Evolutionary conservation across 495 filamentous ascomycete species (phyloP).

Genomic region (Saxophila tyrrhenica): DNA sequence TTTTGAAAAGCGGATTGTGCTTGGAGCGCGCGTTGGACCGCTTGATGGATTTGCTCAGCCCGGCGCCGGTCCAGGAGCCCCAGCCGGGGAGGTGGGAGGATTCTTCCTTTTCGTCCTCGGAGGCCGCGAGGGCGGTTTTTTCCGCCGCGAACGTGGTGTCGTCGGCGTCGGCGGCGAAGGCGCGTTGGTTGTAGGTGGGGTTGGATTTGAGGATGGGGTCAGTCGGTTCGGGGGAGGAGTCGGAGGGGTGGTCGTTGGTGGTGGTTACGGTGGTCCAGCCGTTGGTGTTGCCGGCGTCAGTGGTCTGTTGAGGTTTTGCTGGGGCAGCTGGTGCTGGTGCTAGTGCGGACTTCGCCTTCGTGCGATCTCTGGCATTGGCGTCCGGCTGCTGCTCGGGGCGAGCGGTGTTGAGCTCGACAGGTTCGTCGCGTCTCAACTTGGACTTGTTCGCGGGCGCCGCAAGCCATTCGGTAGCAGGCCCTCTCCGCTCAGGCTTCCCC

Average conservation of each 20-base stretch:
- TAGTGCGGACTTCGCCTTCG: neutral
- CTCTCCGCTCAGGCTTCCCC: too few species aligned
- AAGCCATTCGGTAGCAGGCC: neutral
- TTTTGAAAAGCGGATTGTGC: slow-evolving; percentile 18
- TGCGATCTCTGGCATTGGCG: slow-evolving; percentile 1
- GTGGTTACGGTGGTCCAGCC: slow-evolving; percentile 28
- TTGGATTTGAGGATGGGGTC: slow-evolving; percentile 53
- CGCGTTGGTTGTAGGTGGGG: slow-evolving; percentile 25
- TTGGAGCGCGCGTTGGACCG: slow-evolving; percentile 5
- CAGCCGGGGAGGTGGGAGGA: slow-evolving; percentile 85
- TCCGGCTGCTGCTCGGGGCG: slow-evolving; percentile 21
- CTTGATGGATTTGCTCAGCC: slow-evolving; percentile 50
- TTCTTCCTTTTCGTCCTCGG: slow-evolving; percentile 72
- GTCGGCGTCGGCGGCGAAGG: slow-evolving; percentile 88
- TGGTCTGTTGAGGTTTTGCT: neutral
- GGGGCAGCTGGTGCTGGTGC: neutral
- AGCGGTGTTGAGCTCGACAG: slow-evolving; percentile 13
- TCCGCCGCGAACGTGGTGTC: slow-evolving; percentile 69
- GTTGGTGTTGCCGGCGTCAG: slow-evolving; percentile 17
- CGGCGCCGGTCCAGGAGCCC: slow-evolving; percentile 81
- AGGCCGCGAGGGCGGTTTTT: slow-evolving; percentile 58
- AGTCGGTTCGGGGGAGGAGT: slow-evolving; percentile 47
- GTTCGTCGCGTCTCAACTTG: slow-evolving; percentile 8
- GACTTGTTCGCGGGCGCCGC: neutral
- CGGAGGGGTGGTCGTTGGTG: slow-evolving; percentile 2